Evolutionary conservation across 208 protist species (phyloP).

Genomic region (Zelonia costaricensis): DNA sequence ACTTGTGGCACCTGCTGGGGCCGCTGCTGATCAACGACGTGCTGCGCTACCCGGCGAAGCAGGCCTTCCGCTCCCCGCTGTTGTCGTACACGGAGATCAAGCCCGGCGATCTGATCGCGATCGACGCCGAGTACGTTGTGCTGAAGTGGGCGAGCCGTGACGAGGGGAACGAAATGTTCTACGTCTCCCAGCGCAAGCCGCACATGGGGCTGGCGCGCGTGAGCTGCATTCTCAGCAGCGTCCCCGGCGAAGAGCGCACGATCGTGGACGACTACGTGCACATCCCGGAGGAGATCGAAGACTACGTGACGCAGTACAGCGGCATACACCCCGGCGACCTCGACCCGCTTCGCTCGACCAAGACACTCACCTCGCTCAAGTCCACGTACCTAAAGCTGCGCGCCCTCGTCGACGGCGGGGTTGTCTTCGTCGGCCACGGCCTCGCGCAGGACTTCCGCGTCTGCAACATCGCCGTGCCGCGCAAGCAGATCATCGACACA

Average conservation of each 20-base stretch:
- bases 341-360: slow-evolving; percentile 86
- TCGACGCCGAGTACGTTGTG: slow-evolving; percentile 91
- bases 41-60: slow-evolving; percentile 50
- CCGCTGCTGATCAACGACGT: slow-evolving; percentile 83
- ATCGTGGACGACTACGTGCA: slow-evolving; percentile 92
- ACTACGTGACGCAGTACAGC: slow-evolving; percentile 93
- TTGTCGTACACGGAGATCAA: slow-evolving; percentile 69
- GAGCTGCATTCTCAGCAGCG: slow-evolving; percentile 83
- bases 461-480: slow-evolving; percentile 95
- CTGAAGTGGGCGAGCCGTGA: slow-evolving; percentile 68
- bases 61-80: slow-evolving; percentile 75
- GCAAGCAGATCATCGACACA: slow-evolving; percentile 96
- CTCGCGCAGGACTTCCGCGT: slow-evolving; percentile 96
- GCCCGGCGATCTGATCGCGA: slow-evolving; percentile 76
- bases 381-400: slow-evolving; percentile 94
- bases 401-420: slow-evolving; percentile 90
- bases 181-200: slow-evolving; percentile 52
- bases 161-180: slow-evolving; percentile 45
- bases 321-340: slow-evolving; percentile 96
- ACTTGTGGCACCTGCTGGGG: slow-evolving; percentile 78
- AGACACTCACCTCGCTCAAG: slow-evolving; percentile 95
- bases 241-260: slow-evolving; percentile 79
- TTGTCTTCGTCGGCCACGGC: slow-evolving; percentile 96
- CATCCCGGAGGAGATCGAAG: slow-evolving; percentile 83
- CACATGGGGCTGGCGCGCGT: slow-evolving; percentile 90